A percentile compares a stretch with the other conserved stretches of the same genome.
phyloP scores from a whole-genome alignment of 371 early-diverging fungal genomes.

The Rhizopus delemar region DNA sequence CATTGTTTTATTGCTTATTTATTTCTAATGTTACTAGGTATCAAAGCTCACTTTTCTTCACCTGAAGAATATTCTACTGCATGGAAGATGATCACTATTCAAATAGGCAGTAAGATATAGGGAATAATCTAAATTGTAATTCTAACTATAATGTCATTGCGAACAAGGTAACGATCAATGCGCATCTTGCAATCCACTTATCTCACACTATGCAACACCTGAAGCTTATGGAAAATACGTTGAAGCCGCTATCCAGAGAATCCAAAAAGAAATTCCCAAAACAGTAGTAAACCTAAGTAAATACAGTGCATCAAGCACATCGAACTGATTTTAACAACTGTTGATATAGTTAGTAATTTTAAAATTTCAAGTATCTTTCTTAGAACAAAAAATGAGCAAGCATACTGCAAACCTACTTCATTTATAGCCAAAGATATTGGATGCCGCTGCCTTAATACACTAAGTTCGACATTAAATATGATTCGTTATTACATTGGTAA shows the following conservation, averaged over 20 bases:
- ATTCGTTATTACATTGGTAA: conserved; percentile 24
- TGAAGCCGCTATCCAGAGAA: conserved; percentile 26
- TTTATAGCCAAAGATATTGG: conserved; percentile 14
- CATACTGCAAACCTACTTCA: conserved; percentile 20
- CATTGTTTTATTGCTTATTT: too few species aligned
- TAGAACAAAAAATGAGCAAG: conserved; percentile 11
- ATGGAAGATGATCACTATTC: conserved; percentile 36
- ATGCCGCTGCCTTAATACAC: conserved; percentile 20
- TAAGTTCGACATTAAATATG: conserved; percentile 17
- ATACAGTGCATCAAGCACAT: not conserved
- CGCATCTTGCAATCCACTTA: conserved; percentile 14
- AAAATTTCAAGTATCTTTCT: conserved; percentile 25
- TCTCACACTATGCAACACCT: conserved; percentile 2
- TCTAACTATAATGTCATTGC: not conserved
- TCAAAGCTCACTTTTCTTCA: conserved; percentile 12
- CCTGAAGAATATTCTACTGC: conserved; percentile 18
- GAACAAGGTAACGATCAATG: conserved; percentile 31
- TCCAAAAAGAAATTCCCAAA: conserved; percentile 26
- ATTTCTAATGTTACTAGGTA: conserved; percentile 5
- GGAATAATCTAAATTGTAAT: not conserved
- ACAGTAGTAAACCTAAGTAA: conserved; percentile 29
- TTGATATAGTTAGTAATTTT: conserved; percentile 23
- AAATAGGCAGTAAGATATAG: conserved; percentile 28
- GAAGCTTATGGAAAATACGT: conserved; percentile 27
- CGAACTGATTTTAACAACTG: not conserved